Evolutionary conservation across 2,329 filamentous ascomycete species (phyloP).

Genomic region (Calonectria leucothoes): DNA sequence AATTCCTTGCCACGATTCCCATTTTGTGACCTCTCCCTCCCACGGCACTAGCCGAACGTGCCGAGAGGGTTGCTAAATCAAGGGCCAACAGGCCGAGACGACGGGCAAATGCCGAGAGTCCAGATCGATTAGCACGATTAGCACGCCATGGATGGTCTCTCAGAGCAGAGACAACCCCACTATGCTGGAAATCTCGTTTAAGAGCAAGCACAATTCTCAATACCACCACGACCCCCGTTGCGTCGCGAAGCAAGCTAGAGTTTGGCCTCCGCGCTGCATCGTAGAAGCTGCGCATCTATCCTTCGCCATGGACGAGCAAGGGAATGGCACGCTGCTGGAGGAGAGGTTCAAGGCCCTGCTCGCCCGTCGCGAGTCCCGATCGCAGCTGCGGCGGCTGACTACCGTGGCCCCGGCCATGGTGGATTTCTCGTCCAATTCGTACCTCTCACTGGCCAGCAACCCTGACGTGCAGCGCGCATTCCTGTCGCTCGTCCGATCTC

Average conservation of each 20-base stretch:
- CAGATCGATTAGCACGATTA: background rate
- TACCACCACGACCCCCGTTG: background rate
- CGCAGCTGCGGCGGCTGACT: slow-evolving; percentile 58
- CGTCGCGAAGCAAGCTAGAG: background rate
- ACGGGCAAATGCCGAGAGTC: slow-evolving; percentile 4
- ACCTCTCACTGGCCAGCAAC: slow-evolving; percentile 78
- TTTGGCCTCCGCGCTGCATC: background rate
- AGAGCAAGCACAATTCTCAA: background rate
- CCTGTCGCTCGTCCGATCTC: slow-evolving; percentile 54
- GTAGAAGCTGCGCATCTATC: background rate
- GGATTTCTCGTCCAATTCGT: slow-evolving; percentile 83
- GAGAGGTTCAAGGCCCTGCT: slow-evolving; percentile 42
- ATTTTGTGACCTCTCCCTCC: background rate
- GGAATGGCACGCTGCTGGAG: slow-evolving; percentile 41
- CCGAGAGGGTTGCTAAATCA: slow-evolving; percentile 2
- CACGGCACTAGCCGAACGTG: slow-evolving; percentile 4
- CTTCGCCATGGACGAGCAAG: slow-evolving; percentile 21
- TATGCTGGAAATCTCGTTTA: background rate
- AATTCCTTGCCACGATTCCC: background rate
- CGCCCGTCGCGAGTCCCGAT: slow-evolving; percentile 44
- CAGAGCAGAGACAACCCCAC: background rate
- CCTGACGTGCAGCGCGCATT: slow-evolving; percentile 70
- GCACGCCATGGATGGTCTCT: background rate
- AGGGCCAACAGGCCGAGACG: background rate
- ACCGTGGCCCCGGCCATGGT: slow-evolving; percentile 74